A percentile compares a stretch with the other conserved stretches of the same genome.
These are phyloP conservation scores for Dacryopinax spathularia DNA, from an alignment of 768 basidiomycete genomes.

Conservation along the genomic window DNA sequence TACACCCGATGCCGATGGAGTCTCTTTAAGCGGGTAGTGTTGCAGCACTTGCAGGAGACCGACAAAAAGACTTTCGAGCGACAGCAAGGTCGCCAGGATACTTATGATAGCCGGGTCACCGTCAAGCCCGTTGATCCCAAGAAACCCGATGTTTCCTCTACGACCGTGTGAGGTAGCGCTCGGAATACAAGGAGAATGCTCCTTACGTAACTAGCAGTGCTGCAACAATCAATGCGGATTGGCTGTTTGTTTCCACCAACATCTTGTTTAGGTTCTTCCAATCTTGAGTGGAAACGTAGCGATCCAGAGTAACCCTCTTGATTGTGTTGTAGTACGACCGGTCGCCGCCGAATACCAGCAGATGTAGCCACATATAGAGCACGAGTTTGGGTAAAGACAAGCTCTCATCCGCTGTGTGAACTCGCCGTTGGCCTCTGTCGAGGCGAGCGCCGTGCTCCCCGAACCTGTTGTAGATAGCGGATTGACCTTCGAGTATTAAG, in stretches of 20 bases:
- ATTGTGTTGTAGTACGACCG: not conserved
- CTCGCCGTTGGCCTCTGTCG: not conserved
- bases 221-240: not conserved
- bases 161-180: not conserved
- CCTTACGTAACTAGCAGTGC: not conserved
- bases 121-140: not conserved
- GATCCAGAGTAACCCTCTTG: not conserved
- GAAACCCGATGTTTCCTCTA: not conserved
- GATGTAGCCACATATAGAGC: not conserved
- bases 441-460: not conserved
- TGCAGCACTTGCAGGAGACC: not conserved
- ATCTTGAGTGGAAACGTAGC: not conserved
- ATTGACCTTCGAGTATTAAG: too few species aligned
- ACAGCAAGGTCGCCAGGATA: not conserved
- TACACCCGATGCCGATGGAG: not conserved
- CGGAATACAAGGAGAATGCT: too few species aligned
- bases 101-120: not conserved
- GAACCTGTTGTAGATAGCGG: not conserved
- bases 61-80: not conserved
- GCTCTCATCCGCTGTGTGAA: not conserved
- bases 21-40: not conserved
- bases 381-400: not conserved
- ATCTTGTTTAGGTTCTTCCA: not conserved
- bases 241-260: not conserved
- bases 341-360: not conserved